Evolutionary conservation across 148 eudicot species (phyloP).

Genomic region (Nepenthes gracilis): DNA sequence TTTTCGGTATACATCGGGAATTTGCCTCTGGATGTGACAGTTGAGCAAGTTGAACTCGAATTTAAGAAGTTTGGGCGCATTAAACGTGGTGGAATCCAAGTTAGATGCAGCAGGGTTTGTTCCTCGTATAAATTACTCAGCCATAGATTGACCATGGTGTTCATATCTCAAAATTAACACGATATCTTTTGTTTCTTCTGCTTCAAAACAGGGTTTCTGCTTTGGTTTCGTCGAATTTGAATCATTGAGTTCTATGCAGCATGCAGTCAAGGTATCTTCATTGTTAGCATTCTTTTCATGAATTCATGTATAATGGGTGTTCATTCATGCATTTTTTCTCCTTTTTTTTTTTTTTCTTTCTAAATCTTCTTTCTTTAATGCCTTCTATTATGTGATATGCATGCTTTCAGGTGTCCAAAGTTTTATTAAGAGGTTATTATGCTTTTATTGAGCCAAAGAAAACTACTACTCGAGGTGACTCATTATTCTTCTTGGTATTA

Average conservation of each 20-base stretch:
- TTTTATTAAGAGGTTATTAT: slow-evolving; percentile 37
- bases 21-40: slow-evolving; percentile 50
- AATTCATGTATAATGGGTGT: not conserved
- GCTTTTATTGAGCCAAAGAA: slow-evolving; percentile 52
- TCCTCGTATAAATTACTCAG: not conserved
- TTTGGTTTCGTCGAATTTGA: slow-evolving; percentile 81
- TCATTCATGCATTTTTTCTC: not conserved
- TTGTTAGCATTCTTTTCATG: not conserved
- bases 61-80: slow-evolving; percentile 56
- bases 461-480: slow-evolving; percentile 60
- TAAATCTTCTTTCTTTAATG: not conserved
- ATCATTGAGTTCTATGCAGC: slow-evolving; percentile 35
- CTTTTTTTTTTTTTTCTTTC: not conserved
- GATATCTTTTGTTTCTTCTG: not conserved
- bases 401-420: slow-evolving; percentile 41
- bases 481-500: not conserved
- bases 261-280: slow-evolving; percentile 55
- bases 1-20: slow-evolving; percentile 54
- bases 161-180: slow-evolving; percentile 1
- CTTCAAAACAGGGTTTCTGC: slow-evolving; percentile 41
- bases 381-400: not conserved
- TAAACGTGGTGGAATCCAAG: slow-evolving; percentile 65
- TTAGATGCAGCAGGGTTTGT: slow-evolving; percentile 55
- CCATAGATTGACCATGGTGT: not conserved
- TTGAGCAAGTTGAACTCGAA: slow-evolving; percentile 48